Percentiles rank a stretch among this genome's conserved stretches.
These are phyloP conservation scores for Hanseniaspora pseudoguilliermondii DNA, from an alignment of 805 yeast genomes.

Conservation along the genomic window DNA sequence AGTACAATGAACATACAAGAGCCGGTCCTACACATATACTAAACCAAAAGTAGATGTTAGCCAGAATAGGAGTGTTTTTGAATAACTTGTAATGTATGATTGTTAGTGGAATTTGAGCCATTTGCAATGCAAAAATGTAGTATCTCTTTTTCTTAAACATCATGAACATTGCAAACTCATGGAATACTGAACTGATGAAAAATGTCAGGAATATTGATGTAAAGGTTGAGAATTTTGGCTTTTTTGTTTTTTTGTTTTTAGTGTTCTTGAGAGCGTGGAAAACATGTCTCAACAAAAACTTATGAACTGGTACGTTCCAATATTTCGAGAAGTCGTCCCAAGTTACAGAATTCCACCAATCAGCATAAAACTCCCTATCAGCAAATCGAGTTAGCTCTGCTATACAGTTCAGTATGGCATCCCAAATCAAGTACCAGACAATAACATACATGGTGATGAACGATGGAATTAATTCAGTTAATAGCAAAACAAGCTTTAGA, in stretches of 20 bases:
- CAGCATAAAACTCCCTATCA: slow-evolving; percentile 85
- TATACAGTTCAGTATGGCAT: slow-evolving; percentile 73
- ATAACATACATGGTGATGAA: slow-evolving; percentile 64
- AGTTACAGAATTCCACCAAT: slow-evolving; percentile 94
- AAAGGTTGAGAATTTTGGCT: slow-evolving; percentile 48
- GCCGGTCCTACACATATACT: slow-evolving; percentile 88
- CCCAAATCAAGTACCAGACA: slow-evolving; percentile 88
- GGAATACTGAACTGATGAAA: slow-evolving; percentile 66
- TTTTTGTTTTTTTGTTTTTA: slow-evolving; percentile 1
- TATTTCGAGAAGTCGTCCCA: slow-evolving; percentile 89
- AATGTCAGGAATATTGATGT: slow-evolving; percentile 71
- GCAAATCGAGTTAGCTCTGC: slow-evolving; percentile 82
- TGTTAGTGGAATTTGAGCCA: slow-evolving; percentile 77
- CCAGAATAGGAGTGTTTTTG: slow-evolving; percentile 44
- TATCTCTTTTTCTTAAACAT: slow-evolving; percentile 71
- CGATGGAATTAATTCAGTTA: slow-evolving; percentile 66
- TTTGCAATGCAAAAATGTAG: slow-evolving; percentile 65
- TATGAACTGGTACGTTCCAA: slow-evolving; percentile 93
- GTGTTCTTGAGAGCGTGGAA: slow-evolving; percentile 51
- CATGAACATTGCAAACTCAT: slow-evolving; percentile 85
- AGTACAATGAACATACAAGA: slow-evolving; percentile 68
- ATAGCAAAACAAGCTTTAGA: slow-evolving; percentile 34
- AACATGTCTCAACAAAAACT: slow-evolving; percentile 79
- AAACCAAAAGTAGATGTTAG: slow-evolving; percentile 78
- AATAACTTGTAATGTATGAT: slow-evolving; percentile 46